Percentiles rank a stretch among this genome's conserved stretches.
phyloP scores from a whole-genome alignment of 1,284 basidiomycete genomes.

The Ceratobasidium sp. region DNA sequence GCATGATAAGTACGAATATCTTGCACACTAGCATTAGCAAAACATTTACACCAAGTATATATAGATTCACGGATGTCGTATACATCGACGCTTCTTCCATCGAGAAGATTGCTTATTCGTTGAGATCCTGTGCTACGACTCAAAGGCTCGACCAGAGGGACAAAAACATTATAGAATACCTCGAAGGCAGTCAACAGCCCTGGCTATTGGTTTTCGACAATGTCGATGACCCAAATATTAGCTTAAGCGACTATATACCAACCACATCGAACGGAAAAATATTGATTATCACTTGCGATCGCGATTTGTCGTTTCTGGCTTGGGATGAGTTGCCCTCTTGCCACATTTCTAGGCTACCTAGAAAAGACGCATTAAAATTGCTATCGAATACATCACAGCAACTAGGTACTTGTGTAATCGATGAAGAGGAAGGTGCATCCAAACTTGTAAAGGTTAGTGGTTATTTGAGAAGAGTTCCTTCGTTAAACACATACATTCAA shows the following conservation, averaged over 20 bases:
- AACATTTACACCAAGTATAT: no score
- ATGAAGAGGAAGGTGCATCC: background rate
- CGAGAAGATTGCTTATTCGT: background rate
- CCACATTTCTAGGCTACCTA: constrained; percentile 1
- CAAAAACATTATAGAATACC: background rate
- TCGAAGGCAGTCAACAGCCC: background rate
- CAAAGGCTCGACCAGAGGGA: background rate
- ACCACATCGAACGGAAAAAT: constrained; percentile 17
- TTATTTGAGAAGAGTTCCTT: background rate
- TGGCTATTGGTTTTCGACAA: constrained; percentile 35
- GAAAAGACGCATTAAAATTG: background rate
- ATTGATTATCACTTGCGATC: constrained; percentile 31
- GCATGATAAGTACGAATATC: background rate
- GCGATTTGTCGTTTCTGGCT: constrained; percentile 2
- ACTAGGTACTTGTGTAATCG: background rate
- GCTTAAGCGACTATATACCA: constrained; percentile 7
- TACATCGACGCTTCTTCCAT: constrained; percentile 24
- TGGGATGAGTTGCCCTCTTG: background rate
- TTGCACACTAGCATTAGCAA: no score
- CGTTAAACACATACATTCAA: background rate
- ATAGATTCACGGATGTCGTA: constrained; percentile 15
- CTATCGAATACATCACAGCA: background rate
- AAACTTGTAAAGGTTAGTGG: background rate
- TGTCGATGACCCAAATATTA: constrained; percentile 11
- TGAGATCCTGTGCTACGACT: background rate